phyloP scores from a whole-genome alignment of 176 grass and related monocot species.

The Sorghum bicolor region Sorghum_bicolor_NCBIv3 NC_012870.2:80327001-80327500 shows the following conservation, averaged over 20 bases:
- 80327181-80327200: conserved; percentile 75
- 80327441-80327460: conserved; percentile 51
- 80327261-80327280: conserved; percentile 66
- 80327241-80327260: conserved; percentile 64
- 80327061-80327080: conserved; percentile 44
- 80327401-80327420: conserved; percentile 74
- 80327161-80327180: conserved; percentile 56
- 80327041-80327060: conserved; percentile 60
- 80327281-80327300: conserved; percentile 82
- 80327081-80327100: conserved; percentile 64
- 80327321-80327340: conserved; percentile 86
- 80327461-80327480: conserved; percentile 61
- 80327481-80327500: conserved; percentile 74
- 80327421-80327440: conserved; percentile 63
- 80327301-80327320: conserved; percentile 85
- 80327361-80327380: conserved; percentile 97
- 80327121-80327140: conserved; percentile 66
- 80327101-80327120: conserved; percentile 80
- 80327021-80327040: conserved; percentile 49
- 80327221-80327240: conserved; percentile 74
- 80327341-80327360: conserved; percentile 92
- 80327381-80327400: conserved; percentile 90
- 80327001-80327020: conserved; percentile 49
- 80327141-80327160: conserved; percentile 60
- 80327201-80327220: conserved; percentile 97